These are phyloP conservation scores for Elaeis oleifera DNA, from an alignment of 202 grass and related monocot species.

Conservation along the genomic window DNA sequence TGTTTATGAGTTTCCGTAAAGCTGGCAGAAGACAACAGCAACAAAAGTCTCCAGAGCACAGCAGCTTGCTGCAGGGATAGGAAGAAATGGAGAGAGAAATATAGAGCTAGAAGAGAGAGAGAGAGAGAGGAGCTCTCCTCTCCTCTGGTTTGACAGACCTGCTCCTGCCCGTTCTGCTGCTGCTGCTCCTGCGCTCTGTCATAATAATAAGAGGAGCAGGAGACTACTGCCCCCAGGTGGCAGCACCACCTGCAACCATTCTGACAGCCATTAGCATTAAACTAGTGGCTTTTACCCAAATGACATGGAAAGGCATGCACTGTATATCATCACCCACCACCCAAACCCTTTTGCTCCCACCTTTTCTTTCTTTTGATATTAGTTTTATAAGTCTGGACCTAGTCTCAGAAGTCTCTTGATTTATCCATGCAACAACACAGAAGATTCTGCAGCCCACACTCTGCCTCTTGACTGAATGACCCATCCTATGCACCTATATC, in stretches of 20 bases:
- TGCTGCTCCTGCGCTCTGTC: conserved; percentile 16
- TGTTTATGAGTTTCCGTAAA: conserved; percentile 87
- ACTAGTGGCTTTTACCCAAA: conserved; percentile 5
- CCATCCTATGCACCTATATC: conserved; percentile 17
- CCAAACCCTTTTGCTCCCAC: background rate
- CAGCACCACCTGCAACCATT: conserved; percentile 22
- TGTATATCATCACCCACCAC: background rate
- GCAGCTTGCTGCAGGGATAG: conserved; percentile 53
- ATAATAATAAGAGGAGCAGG: conserved; percentile 32
- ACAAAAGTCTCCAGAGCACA: conserved; percentile 62
- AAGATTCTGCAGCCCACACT: conserved; percentile 64
- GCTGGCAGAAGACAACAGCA: conserved; percentile 46
- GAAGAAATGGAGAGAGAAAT: conserved; percentile 19
- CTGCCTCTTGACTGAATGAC: conserved; percentile 63
- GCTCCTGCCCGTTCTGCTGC: conserved; percentile 11
- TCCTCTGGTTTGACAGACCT: background rate
- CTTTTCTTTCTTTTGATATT: background rate
- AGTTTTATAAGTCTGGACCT: too few relatives aligned
- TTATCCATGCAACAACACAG: conserved; percentile 30
- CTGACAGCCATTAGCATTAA: conserved; percentile 24
- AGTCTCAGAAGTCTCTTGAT: conserved; percentile 15
- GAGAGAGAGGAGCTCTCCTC: conserved; percentile 6
- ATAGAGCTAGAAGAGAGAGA: conserved; percentile 2
- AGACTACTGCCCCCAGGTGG: conserved; percentile 28
- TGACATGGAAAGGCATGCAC: conserved; percentile 14